Conservation (phyloP, 768 basidiomycete species). For the Hysterangium stoloniferum region DNA sequence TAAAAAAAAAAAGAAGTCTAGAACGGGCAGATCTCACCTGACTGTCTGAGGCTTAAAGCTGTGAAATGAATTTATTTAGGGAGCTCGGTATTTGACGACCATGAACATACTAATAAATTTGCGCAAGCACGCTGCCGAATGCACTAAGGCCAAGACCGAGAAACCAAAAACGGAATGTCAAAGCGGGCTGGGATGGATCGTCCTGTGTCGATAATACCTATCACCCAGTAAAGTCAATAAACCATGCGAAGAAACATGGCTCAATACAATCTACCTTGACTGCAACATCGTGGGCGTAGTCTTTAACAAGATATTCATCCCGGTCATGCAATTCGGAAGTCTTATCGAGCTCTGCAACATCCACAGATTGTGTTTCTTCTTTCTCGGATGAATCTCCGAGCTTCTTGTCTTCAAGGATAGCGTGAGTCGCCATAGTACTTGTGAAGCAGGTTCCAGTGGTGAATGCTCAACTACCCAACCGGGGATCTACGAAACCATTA, state of each 20-base stretch:
- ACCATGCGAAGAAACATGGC: background rate
- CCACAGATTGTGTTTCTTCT: background rate
- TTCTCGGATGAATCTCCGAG: background rate
- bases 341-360: background rate
- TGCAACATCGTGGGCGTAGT: slow-evolving; percentile 32
- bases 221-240: background rate
- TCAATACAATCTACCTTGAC: slow-evolving; percentile 25
- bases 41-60: slow-evolving; percentile 24
- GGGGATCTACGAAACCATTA: too few species aligned
- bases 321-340: background rate
- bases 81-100: background rate
- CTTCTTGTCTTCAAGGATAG: background rate
- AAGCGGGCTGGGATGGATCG: slow-evolving; percentile 16
- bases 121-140: slow-evolving; percentile 27
- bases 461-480: too few species aligned
- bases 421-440: too few species aligned
- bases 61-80: background rate
- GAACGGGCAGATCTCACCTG: too few species aligned
- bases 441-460: too few species aligned
- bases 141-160: slow-evolving; percentile 22
- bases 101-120: slow-evolving; percentile 32
- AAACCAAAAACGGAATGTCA: slow-evolving; percentile 24
- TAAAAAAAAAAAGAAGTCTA: too few species aligned
- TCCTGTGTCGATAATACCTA: slow-evolving; percentile 26
- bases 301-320: slow-evolving; percentile 29